Percentiles rank a stretch among this genome's conserved stretches.
phyloP scores from a whole-genome alignment of 441 rosid genomes.

The Erysimum cheiri region DNA sequence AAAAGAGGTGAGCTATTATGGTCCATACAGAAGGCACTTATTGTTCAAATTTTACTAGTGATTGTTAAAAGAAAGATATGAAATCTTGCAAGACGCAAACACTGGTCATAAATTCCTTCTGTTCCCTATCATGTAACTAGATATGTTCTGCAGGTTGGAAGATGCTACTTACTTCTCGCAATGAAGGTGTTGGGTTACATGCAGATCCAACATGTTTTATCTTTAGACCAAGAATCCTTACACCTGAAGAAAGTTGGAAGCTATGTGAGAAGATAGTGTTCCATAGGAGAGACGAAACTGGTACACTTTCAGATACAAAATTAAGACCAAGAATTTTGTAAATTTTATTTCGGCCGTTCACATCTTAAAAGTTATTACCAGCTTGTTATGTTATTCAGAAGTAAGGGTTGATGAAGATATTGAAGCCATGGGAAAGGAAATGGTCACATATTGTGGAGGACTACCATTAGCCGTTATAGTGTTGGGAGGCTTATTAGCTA shows the following conservation, averaged over 20 bases:
- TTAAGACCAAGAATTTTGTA: not conserved
- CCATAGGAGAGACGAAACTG: constrained; percentile 13
- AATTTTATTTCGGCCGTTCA: no score
- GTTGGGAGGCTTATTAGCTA: constrained; percentile 34
- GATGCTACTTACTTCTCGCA: constrained; percentile 45
- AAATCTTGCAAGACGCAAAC: no score
- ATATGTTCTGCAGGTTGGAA: constrained; percentile 12
- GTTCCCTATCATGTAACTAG: no score
- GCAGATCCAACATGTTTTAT: constrained; percentile 36
- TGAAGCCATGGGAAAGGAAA: constrained; percentile 17
- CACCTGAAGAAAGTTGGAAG: constrained; percentile 16
- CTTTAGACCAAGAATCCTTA: constrained; percentile 34
- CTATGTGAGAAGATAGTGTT: constrained; percentile 18
- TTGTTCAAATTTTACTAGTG: not conserved
- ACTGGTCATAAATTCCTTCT: no score
- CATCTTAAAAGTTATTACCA: not conserved
- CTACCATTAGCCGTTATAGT: constrained; percentile 38
- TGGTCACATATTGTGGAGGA: constrained; percentile 41
- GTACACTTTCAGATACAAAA: not conserved
- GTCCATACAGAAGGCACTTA: not conserved
- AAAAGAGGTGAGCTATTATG: constrained; percentile 11
- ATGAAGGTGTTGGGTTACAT: constrained; percentile 36
- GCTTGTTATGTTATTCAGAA: not conserved
- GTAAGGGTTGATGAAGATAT: constrained; percentile 7
- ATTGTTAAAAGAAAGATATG: not conserved